Evolutionary conservation across 176 grass and related monocot genomes (phyloP), one percentile per base, ranked within the genome.

Genomic region (Alloteropsis semialata): DNA sequence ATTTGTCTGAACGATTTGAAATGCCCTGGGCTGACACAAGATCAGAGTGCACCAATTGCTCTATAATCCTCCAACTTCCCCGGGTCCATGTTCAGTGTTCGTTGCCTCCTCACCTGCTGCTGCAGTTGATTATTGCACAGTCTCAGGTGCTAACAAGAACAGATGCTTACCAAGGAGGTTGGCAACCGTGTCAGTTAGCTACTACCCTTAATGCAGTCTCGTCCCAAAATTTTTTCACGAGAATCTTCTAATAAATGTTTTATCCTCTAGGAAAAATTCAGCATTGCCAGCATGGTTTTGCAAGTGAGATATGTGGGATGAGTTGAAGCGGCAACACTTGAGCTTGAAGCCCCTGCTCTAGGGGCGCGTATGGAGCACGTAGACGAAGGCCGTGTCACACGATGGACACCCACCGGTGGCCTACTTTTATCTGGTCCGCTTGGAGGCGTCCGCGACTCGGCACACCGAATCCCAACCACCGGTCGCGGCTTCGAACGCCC

Each of bases 381-480:
- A 61, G 27, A 61, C 16, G 25, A 32, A 49, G 10, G 14, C 43
- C 43, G 79, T 49, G 30, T 62, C 74, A 78, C 81, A 88, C 74
- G 49, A 84, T n/a, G 42, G 34, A 83, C 28, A 37, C 75, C 45
- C 75, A 74, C 87, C 81, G 76, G 32, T 41, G 0, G 75, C 75
- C 87, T 42, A 83, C 81, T 80, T 84, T 67, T 66, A 60, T 67
- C n/a, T 30, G 48, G 68, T 60, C 81, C 50, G 43, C 43, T 57
- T 77, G 77, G 71, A 76, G 41, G 36, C 77, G 76, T 85, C 77
- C 53, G 63, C 48, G 62, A 46, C 71, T 37, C 21, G 22, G 36
- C 75, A 17, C 68, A 84, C 81, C 76, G 76, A 88, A 84, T 84
- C 75, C 81, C 75, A 84, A 46, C 81, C 87, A 89, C 87, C 67